Percentiles rank a stretch among this genome's conserved stretches.
phyloP scores from a whole-genome alignment of 1,284 basidiomycete species.

The Rhodotorula sp. region DNA sequence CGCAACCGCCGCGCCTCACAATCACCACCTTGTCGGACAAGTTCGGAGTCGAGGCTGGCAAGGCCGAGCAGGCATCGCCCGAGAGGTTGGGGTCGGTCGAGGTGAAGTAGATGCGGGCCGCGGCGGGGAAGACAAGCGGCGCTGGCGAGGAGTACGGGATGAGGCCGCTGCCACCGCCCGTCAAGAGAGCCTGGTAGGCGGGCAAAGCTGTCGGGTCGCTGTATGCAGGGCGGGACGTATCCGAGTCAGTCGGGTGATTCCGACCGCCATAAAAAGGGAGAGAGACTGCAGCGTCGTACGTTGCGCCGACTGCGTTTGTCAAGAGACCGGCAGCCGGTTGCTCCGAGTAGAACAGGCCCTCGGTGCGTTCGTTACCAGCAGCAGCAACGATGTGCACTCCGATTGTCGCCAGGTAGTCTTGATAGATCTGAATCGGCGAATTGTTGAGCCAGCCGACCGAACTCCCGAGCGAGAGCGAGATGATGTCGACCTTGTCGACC shows the following conservation, averaged over 20 bases:
- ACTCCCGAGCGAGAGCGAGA: slow-evolving; percentile 30
- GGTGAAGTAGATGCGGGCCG: slow-evolving; percentile 45
- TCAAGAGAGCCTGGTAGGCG: slow-evolving; percentile 42
- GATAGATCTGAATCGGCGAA: slow-evolving; percentile 23
- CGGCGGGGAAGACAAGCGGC: slow-evolving; percentile 38
- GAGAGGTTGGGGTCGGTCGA: slow-evolving; percentile 46
- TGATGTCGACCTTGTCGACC: slow-evolving; percentile 28
- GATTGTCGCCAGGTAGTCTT: slow-evolving; percentile 17
- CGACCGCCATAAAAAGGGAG: neutral
- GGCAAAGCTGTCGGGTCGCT: slow-evolving; percentile 25
- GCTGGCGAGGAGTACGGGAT: slow-evolving; percentile 38
- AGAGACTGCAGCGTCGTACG: slow-evolving; percentile 2
- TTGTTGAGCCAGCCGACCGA: slow-evolving; percentile 29
- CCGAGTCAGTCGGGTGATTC: neutral
- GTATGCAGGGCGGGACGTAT: neutral
- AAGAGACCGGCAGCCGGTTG: slow-evolving; percentile 18
- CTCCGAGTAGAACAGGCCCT: slow-evolving; percentile 37
- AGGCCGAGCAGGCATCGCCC: slow-evolving; percentile 59
- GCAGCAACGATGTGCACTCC: slow-evolving; percentile 25
- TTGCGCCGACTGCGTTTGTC: slow-evolving; percentile 19
- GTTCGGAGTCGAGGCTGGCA: slow-evolving; percentile 58
- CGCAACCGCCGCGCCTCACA: slow-evolving; percentile 57
- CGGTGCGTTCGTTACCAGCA: slow-evolving; percentile 31
- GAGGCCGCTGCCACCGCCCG: slow-evolving; percentile 40
- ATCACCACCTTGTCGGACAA: slow-evolving; percentile 56